A percentile compares a stretch with the other conserved stretches of the same genome.
These are phyloP conservation scores for Lentithecium fluviatile DNA, from an alignment of 495 filamentous ascomycete species.

Conservation along the genomic window DNA sequence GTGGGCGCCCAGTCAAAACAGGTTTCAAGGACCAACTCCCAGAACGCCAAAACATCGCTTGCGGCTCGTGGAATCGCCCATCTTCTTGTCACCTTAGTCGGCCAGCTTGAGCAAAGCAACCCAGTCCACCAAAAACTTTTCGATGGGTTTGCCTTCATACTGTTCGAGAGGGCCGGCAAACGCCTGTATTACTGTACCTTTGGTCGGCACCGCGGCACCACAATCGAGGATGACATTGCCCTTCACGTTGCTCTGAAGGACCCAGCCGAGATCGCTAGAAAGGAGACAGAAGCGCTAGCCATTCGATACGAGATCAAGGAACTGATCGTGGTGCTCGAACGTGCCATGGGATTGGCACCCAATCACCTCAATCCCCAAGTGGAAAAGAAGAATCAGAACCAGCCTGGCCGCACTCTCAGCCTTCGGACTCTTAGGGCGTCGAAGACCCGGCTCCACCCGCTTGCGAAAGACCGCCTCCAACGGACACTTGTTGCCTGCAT, in stretches of 20 bases:
- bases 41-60: background rate
- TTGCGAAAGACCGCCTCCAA: constrained; percentile 41
- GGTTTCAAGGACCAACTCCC: background rate
- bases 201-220: constrained; percentile 28
- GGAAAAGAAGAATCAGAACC: background rate
- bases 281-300: constrained; percentile 18
- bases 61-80: constrained; percentile 11
- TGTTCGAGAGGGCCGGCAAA: constrained; percentile 36
- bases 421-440: background rate
- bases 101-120: constrained; percentile 21
- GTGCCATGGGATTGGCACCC: constrained; percentile 37
- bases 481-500: constrained; percentile 41
- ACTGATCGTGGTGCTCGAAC: constrained; percentile 38
- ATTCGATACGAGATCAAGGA: constrained; percentile 34
- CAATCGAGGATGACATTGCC: constrained; percentile 35
- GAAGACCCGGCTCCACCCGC: constrained; percentile 27
- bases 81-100: constrained; percentile 20
- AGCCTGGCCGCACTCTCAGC: background rate
- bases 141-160: constrained; percentile 40
- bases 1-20: background rate
- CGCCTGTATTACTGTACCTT: constrained; percentile 36
- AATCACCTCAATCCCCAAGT: constrained; percentile 30
- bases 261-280: background rate
- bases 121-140: constrained; percentile 37
- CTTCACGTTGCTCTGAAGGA: background rate